Evolutionary conservation across 2,329 filamentous ascomycete species (phyloP).

Genomic region (Ophiostoma novo-ulmi): DNA sequence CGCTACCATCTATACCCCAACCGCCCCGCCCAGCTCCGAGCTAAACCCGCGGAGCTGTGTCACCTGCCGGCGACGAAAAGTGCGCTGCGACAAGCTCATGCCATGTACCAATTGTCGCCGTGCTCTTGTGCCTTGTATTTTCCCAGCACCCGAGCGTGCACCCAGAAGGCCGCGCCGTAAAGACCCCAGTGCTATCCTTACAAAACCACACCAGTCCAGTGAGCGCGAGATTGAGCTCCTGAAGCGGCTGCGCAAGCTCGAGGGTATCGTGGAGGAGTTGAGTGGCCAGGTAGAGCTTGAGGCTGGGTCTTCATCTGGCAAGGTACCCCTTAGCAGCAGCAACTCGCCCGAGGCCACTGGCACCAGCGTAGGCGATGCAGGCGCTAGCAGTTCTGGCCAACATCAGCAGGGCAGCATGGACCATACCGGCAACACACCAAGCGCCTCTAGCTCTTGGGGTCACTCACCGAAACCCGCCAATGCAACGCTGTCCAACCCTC

Average conservation of each 20-base stretch:
- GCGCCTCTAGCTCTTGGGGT: constrained; percentile 18
- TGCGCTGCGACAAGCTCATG: constrained; percentile 52
- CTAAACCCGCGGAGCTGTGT: constrained; percentile 45
- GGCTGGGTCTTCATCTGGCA: constrained; percentile 32
- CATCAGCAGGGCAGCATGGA: constrained; percentile 17
- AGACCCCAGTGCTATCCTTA: constrained; percentile 51
- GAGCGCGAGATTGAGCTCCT: constrained; percentile 64
- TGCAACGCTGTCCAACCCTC: not conserved
- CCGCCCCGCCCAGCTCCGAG: constrained; percentile 28
- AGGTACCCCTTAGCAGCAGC: constrained; percentile 34
- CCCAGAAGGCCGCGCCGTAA: constrained; percentile 56
- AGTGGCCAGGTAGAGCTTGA: constrained; percentile 60
- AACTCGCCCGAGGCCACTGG: constrained; percentile 24
- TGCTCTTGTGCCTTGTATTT: constrained; percentile 48
- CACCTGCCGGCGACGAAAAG: constrained; percentile 50
- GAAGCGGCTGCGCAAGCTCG: constrained; percentile 65
- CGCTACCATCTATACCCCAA: constrained; percentile 32
- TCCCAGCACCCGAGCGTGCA: constrained; percentile 46
- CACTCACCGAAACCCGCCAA: constrained; percentile 22
- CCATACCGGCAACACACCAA: constrained; percentile 16
- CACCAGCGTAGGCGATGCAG: not conserved
- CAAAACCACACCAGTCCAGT: constrained; percentile 50
- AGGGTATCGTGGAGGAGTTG: constrained; percentile 68
- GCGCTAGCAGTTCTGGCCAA: not conserved
- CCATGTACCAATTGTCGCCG: constrained; percentile 54